A percentile compares a stretch with the other conserved stretches of the same genome.
Conservation (phyloP, 106 monocot genomes). For the Iris macrosiphon region DNA sequence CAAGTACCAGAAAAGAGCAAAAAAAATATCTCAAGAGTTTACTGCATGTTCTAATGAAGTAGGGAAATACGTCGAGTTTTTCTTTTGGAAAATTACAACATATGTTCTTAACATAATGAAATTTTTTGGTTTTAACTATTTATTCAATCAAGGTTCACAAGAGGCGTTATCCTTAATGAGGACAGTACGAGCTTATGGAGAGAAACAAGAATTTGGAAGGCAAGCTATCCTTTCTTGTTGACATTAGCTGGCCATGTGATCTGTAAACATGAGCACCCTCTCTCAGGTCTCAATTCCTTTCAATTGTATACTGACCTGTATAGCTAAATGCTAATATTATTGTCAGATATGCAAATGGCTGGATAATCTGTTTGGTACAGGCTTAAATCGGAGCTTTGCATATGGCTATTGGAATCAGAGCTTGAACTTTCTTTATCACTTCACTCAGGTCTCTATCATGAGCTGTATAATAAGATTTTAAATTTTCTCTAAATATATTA, state of each 20-base stretch:
- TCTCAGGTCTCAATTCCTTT: neutral
- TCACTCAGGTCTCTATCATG: conserved; percentile 81
- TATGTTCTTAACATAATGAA: too few species aligned
- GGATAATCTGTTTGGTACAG: conserved; percentile 55
- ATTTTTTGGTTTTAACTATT: neutral
- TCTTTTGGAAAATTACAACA: too few species aligned
- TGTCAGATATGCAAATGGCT: conserved; percentile 70
- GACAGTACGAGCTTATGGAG: conserved; percentile 92
- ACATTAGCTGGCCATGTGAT: too few species aligned
- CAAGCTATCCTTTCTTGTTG: conserved; percentile 1
- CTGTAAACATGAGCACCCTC: neutral
- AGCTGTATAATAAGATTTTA: too few species aligned
- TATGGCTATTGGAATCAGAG: conserved; percentile 83
- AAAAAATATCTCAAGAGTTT: conserved; percentile 73
- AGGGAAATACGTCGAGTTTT: too few species aligned
- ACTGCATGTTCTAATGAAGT: conserved; percentile 89
- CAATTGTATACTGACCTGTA: neutral
- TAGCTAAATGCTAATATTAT: neutral
- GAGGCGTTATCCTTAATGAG: conserved; percentile 72
- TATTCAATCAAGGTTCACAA: conserved; percentile 85
- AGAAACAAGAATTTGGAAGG: conserved; percentile 79
- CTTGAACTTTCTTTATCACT: conserved; percentile 82
- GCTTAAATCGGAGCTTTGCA: conserved; percentile 68
- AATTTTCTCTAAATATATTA: too few species aligned
- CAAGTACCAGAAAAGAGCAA: conserved; percentile 86